Percentiles rank a stretch among this genome's conserved stretches.
phyloP scores from a whole-genome alignment of 2,329 filamentous ascomycete species.

The Amauroascus niger region DNA sequence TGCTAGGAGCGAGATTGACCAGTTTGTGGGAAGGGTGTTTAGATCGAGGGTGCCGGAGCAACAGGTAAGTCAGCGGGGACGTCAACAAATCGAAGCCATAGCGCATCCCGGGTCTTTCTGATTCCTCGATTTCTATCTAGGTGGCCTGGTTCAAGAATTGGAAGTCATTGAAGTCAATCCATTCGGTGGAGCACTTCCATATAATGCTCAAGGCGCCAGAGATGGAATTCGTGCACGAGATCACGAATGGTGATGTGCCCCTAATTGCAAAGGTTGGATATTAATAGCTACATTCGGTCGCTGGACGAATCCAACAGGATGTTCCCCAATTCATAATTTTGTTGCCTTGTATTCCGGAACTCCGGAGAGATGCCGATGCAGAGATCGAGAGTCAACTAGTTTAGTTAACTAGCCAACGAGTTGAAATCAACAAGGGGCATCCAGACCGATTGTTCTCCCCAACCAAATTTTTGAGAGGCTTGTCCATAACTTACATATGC shows the following conservation, averaged over 20 bases:
- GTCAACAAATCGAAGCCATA: not conserved
- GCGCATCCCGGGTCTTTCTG: not conserved
- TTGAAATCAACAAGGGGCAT: too few species aligned
- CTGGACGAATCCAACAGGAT: too few species aligned
- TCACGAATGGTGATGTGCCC: slow-evolving; percentile 67
- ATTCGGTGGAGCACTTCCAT: slow-evolving; percentile 50
- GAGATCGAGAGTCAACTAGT: not conserved
- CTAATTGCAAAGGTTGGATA: slow-evolving; percentile 43
- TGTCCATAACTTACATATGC: not conserved
- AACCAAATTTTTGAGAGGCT: too few species aligned
- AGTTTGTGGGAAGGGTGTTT: slow-evolving; percentile 50
- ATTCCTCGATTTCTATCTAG: slow-evolving; percentile 29
- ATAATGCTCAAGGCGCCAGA: slow-evolving; percentile 62
- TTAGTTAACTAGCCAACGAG: too few species aligned
- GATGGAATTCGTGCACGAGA: slow-evolving; percentile 53
- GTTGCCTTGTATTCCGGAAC: too few species aligned
- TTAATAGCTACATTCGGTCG: not conserved
- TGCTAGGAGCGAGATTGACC: slow-evolving; percentile 39
- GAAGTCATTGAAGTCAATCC: slow-evolving; percentile 51
- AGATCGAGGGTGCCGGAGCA: slow-evolving; percentile 36
- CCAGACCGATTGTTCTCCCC: not conserved
- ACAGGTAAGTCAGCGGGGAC: slow-evolving; percentile 21
- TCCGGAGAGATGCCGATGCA: not conserved
- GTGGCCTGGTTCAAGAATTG: slow-evolving; percentile 59
- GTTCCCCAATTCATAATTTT: too few species aligned